Conservation (phyloP, 2,329 filamentous ascomycete species). For the Talaromyces atroroseus region DNA sequence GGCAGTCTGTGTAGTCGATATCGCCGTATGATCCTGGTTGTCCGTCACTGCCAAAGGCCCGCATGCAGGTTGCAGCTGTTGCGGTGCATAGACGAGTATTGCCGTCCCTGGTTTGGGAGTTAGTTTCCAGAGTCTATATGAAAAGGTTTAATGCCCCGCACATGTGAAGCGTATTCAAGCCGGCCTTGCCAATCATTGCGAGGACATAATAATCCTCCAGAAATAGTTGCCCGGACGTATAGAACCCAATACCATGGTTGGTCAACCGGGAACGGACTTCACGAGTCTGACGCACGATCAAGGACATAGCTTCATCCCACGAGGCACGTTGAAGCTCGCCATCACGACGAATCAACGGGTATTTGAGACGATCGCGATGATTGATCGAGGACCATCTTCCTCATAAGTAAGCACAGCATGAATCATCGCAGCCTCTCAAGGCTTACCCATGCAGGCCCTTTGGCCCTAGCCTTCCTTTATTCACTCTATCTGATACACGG, state of each 20-base stretch:
- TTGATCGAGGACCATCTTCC: not conserved
- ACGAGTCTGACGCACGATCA: constrained; percentile 29
- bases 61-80: constrained; percentile 35
- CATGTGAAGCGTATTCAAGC: constrained; percentile 35
- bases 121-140: not conserved
- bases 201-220: constrained; percentile 38
- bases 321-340: constrained; percentile 30
- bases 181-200: constrained; percentile 35
- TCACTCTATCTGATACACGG: constrained; percentile 28
- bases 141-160: constrained; percentile 13
- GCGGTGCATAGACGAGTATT: constrained; percentile 38
- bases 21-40: constrained; percentile 35
- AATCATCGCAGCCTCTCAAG: too few relatives aligned
- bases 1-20: constrained; percentile 33
- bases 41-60: constrained; percentile 34
- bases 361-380: not conserved
- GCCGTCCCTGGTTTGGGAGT: constrained; percentile 26
- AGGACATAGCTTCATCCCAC: constrained; percentile 36
- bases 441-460: constrained; percentile 31
- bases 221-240: constrained; percentile 35
- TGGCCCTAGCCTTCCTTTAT: constrained; percentile 31
- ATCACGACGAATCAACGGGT: constrained; percentile 15
- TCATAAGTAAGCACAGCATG: too few relatives aligned
- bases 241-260: constrained; percentile 36
- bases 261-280: constrained; percentile 27